Conservation (phyloP, 2,329 filamentous ascomycete species). For the Fusarium redolens region DNA sequence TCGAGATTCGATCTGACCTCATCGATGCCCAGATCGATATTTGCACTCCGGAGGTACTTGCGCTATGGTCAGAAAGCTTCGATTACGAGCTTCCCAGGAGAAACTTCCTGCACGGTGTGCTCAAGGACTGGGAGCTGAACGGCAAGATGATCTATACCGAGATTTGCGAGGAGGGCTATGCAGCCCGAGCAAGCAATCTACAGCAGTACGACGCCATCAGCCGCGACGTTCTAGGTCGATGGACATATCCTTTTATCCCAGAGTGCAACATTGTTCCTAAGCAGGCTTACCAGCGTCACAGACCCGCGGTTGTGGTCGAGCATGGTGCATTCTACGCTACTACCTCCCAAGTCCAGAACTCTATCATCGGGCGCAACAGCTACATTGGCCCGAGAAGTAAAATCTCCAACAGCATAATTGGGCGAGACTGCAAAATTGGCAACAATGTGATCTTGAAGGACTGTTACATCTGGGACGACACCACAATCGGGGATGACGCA, state of each 20-base stretch:
- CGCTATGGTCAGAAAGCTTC: slow-evolving; percentile 96
- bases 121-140: slow-evolving; percentile 97
- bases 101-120: slow-evolving; percentile 89
- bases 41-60: slow-evolving; percentile 94
- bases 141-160: slow-evolving; percentile 97
- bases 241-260: slow-evolving; percentile 89
- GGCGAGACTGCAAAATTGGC: slow-evolving; percentile 86
- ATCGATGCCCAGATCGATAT: slow-evolving; percentile 97
- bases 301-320: slow-evolving; percentile 81
- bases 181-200: slow-evolving; percentile 85
- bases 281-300: slow-evolving; percentile 79
- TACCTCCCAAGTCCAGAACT: slow-evolving; percentile 76
- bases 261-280: slow-evolving; percentile 86
- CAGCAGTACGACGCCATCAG: slow-evolving; percentile 91
- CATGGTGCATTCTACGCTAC: slow-evolving; percentile 78
- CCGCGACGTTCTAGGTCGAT: slow-evolving; percentile 85
- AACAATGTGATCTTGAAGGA: slow-evolving; percentile 82
- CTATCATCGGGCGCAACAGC: slow-evolving; percentile 81
- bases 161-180: slow-evolving; percentile 84
- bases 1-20: slow-evolving; percentile 87
- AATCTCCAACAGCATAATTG: slow-evolving; percentile 82
- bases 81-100: slow-evolving; percentile 92
- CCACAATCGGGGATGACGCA: slow-evolving; percentile 79
- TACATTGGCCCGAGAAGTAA: slow-evolving; percentile 77
- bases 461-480: slow-evolving; percentile 90